Percentiles rank a stretch among this genome's conserved stretches.
These are phyloP conservation scores for Xylariales sp. DNA, from an alignment of 2,329 filamentous ascomycete species.

Conservation along the genomic window DNA sequence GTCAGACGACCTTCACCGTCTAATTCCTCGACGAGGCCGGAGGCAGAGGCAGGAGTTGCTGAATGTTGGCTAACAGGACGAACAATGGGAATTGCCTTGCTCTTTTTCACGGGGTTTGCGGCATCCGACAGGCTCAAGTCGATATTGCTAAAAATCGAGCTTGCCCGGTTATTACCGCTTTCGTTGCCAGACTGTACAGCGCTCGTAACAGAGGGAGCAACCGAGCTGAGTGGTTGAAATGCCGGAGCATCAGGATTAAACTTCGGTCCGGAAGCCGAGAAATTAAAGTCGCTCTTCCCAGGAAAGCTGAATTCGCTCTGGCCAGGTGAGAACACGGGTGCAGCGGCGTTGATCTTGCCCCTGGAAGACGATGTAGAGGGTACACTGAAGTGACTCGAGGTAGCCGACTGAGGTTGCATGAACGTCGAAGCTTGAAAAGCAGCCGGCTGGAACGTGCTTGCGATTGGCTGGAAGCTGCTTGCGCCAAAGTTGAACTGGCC, in stretches of 20 bases:
- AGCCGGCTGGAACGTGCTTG: constrained; percentile 41
- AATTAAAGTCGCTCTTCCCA: constrained; percentile 58
- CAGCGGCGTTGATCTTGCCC: constrained; percentile 61
- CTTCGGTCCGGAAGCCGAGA: constrained; percentile 60
- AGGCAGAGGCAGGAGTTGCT: not conserved
- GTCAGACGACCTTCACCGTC: constrained; percentile 57
- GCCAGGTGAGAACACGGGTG: constrained; percentile 64
- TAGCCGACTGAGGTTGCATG: constrained; percentile 27
- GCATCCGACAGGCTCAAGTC: constrained; percentile 57
- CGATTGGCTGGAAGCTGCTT: constrained; percentile 21
- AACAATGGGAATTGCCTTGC: constrained; percentile 80
- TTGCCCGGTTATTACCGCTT: constrained; percentile 32
- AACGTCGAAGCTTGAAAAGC: constrained; percentile 38
- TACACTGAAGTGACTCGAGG: constrained; percentile 37
- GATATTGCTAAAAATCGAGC: constrained; percentile 67
- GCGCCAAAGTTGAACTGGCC: constrained; percentile 46
- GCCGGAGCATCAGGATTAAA: constrained; percentile 73
- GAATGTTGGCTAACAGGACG: constrained; percentile 52
- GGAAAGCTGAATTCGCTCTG: constrained; percentile 59
- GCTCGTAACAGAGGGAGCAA: constrained; percentile 44
- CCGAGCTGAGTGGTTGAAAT: constrained; percentile 60
- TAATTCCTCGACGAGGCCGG: constrained; percentile 29
- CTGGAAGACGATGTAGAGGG: constrained; percentile 32
- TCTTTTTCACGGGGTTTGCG: constrained; percentile 62
- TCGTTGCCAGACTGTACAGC: constrained; percentile 40